phyloP scores from a whole-genome alignment of 1,284 basidiomycete species.

The Ceratobasidium sp. region DNA sequence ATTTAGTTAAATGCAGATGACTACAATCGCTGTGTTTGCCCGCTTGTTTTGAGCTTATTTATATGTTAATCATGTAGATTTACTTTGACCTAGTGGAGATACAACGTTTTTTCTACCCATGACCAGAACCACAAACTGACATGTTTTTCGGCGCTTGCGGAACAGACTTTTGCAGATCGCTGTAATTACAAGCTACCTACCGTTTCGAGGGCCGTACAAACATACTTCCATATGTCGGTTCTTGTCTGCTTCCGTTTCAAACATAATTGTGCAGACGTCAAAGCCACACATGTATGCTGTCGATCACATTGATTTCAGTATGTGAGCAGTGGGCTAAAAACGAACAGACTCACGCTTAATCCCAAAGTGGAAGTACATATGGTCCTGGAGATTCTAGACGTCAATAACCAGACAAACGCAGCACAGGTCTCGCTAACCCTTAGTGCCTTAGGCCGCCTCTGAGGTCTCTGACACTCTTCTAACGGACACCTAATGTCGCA shows the following conservation, averaged over 20 bases:
- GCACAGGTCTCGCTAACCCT: neutral
- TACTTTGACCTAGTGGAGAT: too few relatives aligned
- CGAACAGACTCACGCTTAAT: constrained; percentile 32
- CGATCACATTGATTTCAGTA: neutral
- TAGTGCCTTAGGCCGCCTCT: constrained; percentile 34
- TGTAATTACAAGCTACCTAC: too few relatives aligned
- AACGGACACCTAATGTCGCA: constrained; percentile 26
- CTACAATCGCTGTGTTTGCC: too few relatives aligned
- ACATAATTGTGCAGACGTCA: constrained; percentile 22
- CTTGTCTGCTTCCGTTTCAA: constrained; percentile 39
- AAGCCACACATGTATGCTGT: constrained; percentile 29
- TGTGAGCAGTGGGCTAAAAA: neutral
- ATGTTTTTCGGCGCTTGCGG: too few relatives aligned
- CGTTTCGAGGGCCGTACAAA: too few relatives aligned
- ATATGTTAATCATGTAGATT: too few relatives aligned
- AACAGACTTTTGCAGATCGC: too few relatives aligned
- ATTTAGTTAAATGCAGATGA: too few relatives aligned
- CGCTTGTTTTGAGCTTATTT: too few relatives aligned
- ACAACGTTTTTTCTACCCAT: too few relatives aligned
- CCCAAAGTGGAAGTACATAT: constrained; percentile 37
- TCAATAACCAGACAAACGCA: neutral
- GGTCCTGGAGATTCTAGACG: constrained; percentile 1
- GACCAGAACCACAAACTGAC: too few relatives aligned
- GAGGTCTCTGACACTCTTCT: constrained; percentile 4
- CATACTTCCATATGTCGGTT: constrained; percentile 15